Base-by-base conservation (phyloP, 2,329 filamentous ascomycete species). In the Diatrype stigma region DNA sequence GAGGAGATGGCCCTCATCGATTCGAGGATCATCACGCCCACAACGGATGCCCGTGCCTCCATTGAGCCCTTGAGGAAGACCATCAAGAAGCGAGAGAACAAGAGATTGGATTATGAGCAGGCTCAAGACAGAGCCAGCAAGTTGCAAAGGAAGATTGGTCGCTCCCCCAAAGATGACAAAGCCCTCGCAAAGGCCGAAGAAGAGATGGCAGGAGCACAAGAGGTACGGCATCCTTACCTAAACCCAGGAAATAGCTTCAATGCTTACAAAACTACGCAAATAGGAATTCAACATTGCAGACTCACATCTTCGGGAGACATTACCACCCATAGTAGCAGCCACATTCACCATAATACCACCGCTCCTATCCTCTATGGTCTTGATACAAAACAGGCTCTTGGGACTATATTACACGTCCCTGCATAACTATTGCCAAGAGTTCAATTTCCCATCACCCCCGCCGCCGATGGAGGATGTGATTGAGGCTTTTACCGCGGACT, bases 31-130 rank as follows among this genome's bases (percentile, higher is more conserved):
- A 80, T 92, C 48, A 77, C 77, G 51, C 88, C 89, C 0, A 86
- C 86, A 3, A 81, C 80, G 51, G 80, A 86, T 48, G 87, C 87
- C 7, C 86, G 83, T 61, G 82, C 86, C 48, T 81, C 73, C 49
- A 76, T 93, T 53, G 81, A 85, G 57, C 84, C 87, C 2, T 77
- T 94, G 65, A 85, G 87, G 63, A 94, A 91, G 71, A 86, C 85
- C 1, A 89, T 95, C 63, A 94, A 93, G 72, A 91, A 90, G 68
- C 77, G 90, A 45, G 89, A 94, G 64, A 88, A 92, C 61, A 89
- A 85, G 70, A 86, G 90, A 48, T 67, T 92, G 52, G 90, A 95
- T 66, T 94, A 85, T 63, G 90, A 96, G 69, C 82, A 87, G 59
- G 85, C 85, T 58, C 84, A 89, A 67, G 81, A 85, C 59, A 84